phyloP scores from a whole-genome alignment of 202 grass and related monocot species.

The Bolboschoenoplectus hybrid region DNA sequence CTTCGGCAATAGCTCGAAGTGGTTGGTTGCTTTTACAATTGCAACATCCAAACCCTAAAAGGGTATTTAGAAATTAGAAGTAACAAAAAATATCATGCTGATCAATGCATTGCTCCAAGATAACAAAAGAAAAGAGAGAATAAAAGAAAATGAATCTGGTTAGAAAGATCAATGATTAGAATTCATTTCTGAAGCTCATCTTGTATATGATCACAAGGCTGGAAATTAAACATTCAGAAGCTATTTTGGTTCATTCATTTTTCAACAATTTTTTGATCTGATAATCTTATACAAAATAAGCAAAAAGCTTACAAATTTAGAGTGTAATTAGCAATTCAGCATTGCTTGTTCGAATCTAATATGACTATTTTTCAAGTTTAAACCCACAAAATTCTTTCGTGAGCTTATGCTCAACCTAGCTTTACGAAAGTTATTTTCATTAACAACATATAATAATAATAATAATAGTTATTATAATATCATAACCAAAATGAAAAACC shows the following conservation, averaged over 20 bases:
- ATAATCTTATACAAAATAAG: neutral
- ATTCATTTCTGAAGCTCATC: neutral
- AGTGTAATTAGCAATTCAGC: slow-evolving; percentile 3
- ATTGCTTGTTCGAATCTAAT: neutral
- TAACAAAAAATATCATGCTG: slow-evolving; percentile 6
- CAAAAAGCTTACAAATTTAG: neutral
- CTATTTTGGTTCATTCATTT: neutral
- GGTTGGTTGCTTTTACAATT: slow-evolving; percentile 56
- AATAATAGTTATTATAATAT: neutral
- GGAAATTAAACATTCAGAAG: neutral
- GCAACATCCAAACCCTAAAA: slow-evolving; percentile 51
- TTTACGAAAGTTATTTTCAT: neutral
- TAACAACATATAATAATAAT: neutral
- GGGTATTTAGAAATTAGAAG: slow-evolving; percentile 1
- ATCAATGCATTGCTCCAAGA: neutral
- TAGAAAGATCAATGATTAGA: neutral
- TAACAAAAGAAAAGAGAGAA: neutral
- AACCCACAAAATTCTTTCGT: too few species aligned
- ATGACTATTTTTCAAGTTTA: neutral
- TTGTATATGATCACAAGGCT: neutral
- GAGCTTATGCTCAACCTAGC: neutral
- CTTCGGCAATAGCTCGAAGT: slow-evolving; percentile 49
- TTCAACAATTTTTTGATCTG: neutral
- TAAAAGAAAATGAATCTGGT: too few species aligned
- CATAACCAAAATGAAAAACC: slow-evolving; percentile 8